Percentiles rank a stretch among this genome's conserved stretches.
Evolutionary conservation across 768 basidiomycete species (phyloP).

Genomic region (Boletus insuetus): DNA sequence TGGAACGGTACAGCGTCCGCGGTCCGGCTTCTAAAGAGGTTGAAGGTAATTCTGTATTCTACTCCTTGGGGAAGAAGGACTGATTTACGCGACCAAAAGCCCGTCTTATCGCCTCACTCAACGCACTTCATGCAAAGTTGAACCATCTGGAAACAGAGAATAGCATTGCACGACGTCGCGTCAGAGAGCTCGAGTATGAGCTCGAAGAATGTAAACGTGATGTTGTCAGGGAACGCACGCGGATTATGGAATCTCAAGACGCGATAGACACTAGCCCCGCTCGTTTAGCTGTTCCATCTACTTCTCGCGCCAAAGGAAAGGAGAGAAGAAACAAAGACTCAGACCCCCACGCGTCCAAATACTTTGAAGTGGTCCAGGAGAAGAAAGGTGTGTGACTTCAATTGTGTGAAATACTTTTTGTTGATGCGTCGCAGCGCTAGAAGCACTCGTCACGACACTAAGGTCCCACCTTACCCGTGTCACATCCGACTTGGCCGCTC

Average conservation of each 20-base stretch:
- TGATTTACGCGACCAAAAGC: slow-evolving; percentile 36
- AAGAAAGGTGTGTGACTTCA: slow-evolving; percentile 69
- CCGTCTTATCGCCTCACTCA: slow-evolving; percentile 60
- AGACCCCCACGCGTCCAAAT: slow-evolving; percentile 44
- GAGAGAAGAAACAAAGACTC: slow-evolving; percentile 35
- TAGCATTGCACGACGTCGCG: slow-evolving; percentile 71
- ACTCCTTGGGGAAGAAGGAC: not conserved
- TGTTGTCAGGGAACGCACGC: slow-evolving; percentile 64
- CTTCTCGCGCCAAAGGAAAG: slow-evolving; percentile 27
- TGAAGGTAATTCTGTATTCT: slow-evolving; percentile 48
- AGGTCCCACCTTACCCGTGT: slow-evolving; percentile 74
- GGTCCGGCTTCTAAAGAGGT: slow-evolving; percentile 52
- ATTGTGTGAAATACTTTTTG: not conserved
- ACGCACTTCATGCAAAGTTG: slow-evolving; percentile 63
- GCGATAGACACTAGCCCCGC: slow-evolving; percentile 15
- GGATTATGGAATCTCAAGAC: slow-evolving; percentile 57
- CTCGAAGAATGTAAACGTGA: slow-evolving; percentile 83
- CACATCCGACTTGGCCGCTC: slow-evolving; percentile 75
- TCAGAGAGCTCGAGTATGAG: slow-evolving; percentile 85
- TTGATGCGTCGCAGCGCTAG: slow-evolving; percentile 56
- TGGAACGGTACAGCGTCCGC: slow-evolving; percentile 50
- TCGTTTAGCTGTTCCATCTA: slow-evolving; percentile 18
- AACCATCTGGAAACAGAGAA: slow-evolving; percentile 80
- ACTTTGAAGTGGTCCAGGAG: slow-evolving; percentile 79
- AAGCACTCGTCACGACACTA: slow-evolving; percentile 72